Conservation (phyloP, 441 rosid genomes). For the Erodium trifolium region DNA sequence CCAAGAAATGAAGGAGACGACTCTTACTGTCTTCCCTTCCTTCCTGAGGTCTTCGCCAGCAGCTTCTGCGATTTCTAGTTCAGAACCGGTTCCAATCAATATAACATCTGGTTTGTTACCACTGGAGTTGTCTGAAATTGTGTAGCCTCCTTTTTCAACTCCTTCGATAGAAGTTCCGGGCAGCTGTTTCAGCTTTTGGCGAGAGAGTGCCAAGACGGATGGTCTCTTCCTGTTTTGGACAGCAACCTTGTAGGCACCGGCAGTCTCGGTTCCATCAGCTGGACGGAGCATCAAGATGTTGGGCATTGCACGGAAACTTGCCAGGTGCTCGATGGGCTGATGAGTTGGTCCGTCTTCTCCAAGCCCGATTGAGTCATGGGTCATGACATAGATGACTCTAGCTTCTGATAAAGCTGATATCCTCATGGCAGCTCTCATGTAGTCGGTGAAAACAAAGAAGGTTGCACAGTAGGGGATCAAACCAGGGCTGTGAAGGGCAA, state of each 20-base stretch:
- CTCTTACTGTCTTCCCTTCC: conserved; percentile 74
- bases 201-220: conserved; percentile 67
- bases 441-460: conserved; percentile 91
- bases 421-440: conserved; percentile 89
- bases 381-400: conserved; percentile 34
- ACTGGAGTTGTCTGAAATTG: conserved; percentile 63
- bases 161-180: conserved; percentile 77
- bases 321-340: conserved; percentile 86
- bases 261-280: conserved; percentile 85
- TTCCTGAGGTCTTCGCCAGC: conserved; percentile 70
- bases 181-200: conserved; percentile 76
- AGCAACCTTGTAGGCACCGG: conserved; percentile 76
- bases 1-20: conserved; percentile 79
- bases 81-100: conserved; percentile 82
- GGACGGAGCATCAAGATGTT: conserved; percentile 83
- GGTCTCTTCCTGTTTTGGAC: conserved; percentile 63
- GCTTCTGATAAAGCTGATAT: conserved; percentile 61
- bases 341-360: conserved; percentile 98
- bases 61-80: conserved; percentile 63
- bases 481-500: conserved; percentile 72
- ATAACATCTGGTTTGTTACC: conserved; percentile 74
- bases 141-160: conserved; percentile 75
- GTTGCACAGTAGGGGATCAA: conserved; percentile 82
- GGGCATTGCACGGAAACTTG: conserved; percentile 97
- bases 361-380: conserved; percentile 91